Evolutionary conservation across 2,329 filamentous ascomycete species (phyloP).

Genomic region (Cordyceps tenuipes): DNA sequence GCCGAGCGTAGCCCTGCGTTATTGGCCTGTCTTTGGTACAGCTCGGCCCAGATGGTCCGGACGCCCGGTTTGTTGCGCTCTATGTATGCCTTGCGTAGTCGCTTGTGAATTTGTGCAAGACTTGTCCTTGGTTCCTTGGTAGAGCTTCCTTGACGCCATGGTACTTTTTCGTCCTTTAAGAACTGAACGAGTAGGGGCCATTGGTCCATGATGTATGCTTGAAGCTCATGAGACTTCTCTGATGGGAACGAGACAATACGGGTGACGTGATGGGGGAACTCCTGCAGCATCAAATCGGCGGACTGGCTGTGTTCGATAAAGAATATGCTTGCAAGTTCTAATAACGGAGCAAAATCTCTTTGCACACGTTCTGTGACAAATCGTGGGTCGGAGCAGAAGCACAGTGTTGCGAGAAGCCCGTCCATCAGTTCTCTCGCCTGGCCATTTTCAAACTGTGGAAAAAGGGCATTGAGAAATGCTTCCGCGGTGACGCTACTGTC

Average conservation of each 20-base stretch:
- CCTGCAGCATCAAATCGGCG: neutral
- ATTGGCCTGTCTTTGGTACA: constrained; percentile 20
- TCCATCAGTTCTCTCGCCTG: constrained; percentile 22
- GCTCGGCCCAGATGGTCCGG: constrained; percentile 25
- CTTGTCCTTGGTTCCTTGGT: neutral
- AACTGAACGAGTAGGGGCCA: constrained; percentile 20
- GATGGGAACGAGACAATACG: constrained; percentile 10
- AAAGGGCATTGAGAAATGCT: constrained; percentile 21
- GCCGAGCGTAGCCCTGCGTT: constrained; percentile 19
- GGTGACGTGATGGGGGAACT: constrained; percentile 2
- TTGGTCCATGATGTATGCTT: constrained; percentile 22
- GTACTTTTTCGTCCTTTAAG: constrained; percentile 16
- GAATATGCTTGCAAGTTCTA: constrained; percentile 15
- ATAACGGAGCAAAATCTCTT: constrained; percentile 21
- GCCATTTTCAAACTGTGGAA: constrained; percentile 22
- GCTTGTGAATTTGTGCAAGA: constrained; percentile 20
- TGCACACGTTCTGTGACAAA: constrained; percentile 12
- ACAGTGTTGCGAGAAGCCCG: constrained; percentile 25
- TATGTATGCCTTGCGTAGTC: constrained; percentile 23
- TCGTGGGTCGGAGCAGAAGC: constrained; percentile 23
- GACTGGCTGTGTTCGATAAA: neutral
- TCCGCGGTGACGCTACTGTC: neutral
- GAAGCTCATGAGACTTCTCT: constrained; percentile 17
- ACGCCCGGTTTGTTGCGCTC: constrained; percentile 23
- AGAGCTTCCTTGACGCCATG: constrained; percentile 16